Percentiles rank a stretch among this genome's conserved stretches.
Evolutionary conservation across 2,329 filamentous ascomycete species (phyloP).

Genomic region (Domatiomyces globalis): DNA sequence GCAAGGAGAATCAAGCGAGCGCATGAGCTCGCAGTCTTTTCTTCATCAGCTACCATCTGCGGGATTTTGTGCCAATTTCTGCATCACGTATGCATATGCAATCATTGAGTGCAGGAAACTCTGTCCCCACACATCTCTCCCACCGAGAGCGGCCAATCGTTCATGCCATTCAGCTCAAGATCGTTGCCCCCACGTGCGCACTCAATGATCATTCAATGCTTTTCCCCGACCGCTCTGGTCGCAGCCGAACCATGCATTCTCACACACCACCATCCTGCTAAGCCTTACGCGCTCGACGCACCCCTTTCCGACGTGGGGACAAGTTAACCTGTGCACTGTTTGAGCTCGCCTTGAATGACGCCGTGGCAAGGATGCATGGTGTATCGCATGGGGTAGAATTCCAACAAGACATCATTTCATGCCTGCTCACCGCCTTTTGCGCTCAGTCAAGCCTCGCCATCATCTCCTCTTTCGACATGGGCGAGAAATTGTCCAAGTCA

Average conservation of each 20-base stretch:
- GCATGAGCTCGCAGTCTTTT: background rate
- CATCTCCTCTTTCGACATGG: conserved; percentile 89
- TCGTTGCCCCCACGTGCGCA: background rate
- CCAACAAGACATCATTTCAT: background rate
- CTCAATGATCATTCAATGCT: background rate
- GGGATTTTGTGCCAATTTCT: background rate
- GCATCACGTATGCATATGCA: background rate
- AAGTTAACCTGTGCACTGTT: background rate
- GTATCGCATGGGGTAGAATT: background rate
- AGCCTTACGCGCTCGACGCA: background rate
- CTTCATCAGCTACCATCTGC: background rate
- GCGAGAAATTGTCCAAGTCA: conserved; percentile 87
- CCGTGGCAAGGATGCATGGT: background rate
- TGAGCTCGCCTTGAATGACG: background rate
- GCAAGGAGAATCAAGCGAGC: background rate
- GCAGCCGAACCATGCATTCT: background rate
- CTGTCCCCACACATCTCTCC: background rate
- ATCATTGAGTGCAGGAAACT: background rate
- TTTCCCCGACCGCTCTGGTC: background rate
- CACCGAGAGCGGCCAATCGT: background rate
- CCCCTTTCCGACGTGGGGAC: background rate
- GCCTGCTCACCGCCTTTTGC: conserved; percentile 10
- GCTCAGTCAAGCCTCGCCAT: conserved; percentile 89
- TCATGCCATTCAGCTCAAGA: background rate
- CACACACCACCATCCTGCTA: background rate